phyloP scores from a whole-genome alignment of 768 basidiomycete genomes.

The Tremella yokohamensis region DNA sequence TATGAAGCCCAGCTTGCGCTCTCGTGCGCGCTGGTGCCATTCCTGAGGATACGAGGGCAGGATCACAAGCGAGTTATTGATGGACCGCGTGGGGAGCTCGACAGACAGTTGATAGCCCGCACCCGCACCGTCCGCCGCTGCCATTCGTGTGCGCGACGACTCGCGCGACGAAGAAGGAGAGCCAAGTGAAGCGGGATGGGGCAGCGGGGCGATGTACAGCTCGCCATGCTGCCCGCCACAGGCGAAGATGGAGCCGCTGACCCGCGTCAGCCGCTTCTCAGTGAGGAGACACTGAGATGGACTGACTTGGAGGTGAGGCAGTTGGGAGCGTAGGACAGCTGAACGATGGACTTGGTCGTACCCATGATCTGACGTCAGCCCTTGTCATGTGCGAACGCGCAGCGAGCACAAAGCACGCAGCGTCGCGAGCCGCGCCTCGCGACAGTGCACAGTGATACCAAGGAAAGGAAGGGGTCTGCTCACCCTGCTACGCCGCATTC shows the following conservation, averaged over 20 bases:
- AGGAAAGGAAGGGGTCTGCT: neutral
- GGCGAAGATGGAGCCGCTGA: conserved; percentile 37
- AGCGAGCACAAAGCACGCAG: too few relatives aligned
- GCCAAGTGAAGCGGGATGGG: conserved; percentile 10
- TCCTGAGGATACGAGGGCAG: conserved; percentile 35
- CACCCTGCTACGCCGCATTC: neutral
- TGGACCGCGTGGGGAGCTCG: conserved; percentile 36
- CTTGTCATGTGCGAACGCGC: neutral
- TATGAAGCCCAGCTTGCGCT: conserved; percentile 18
- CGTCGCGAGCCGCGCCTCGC: neutral
- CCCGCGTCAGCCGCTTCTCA: neutral
- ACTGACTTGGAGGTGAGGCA: conserved; percentile 48
- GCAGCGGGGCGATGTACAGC: conserved; percentile 40
- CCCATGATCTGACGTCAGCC: conserved; percentile 17
- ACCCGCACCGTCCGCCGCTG: neutral
- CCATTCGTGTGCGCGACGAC: neutral
- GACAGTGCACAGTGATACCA: neutral
- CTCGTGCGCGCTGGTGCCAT: conserved; percentile 24
- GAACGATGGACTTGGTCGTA: conserved; percentile 25
- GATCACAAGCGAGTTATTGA: conserved; percentile 48
- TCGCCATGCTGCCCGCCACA: conserved; percentile 50
- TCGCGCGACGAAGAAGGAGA: neutral
- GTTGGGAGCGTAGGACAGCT: conserved; percentile 47
- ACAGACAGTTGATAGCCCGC: conserved; percentile 30
- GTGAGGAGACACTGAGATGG: conserved; percentile 13